phyloP scores from a whole-genome alignment of 108 stramenopile species.

The Nannochloropsis salina region DNA sequence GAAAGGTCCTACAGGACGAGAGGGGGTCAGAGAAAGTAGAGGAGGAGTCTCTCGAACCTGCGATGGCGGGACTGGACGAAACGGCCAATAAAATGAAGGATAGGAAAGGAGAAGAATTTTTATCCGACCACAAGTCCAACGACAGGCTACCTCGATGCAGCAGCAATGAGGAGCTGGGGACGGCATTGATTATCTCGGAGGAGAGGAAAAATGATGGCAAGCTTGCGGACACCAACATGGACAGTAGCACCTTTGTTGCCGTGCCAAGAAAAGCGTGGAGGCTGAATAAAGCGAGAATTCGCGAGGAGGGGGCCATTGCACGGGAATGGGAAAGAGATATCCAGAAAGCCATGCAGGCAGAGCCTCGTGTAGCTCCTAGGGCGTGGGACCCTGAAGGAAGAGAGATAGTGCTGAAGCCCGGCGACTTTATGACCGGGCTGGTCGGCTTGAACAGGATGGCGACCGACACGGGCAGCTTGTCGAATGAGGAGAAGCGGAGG shows the following conservation, averaged over 20 bases:
- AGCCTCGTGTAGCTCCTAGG: constrained; percentile 7
- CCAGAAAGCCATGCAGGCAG: neutral
- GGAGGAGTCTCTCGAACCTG: neutral
- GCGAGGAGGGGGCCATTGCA: neutral
- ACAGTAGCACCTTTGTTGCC: neutral
- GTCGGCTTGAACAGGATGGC: constrained; percentile 38
- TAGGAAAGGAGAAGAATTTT: too few species aligned
- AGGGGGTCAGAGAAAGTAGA: neutral
- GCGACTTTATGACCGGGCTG: constrained; percentile 41
- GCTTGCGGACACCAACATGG: neutral
- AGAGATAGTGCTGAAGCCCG: constrained; percentile 3
- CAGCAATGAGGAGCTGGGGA: neutral
- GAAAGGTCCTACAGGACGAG: neutral
- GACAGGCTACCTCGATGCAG: too few species aligned
- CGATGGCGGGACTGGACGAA: too few species aligned
- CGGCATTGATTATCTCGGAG: neutral
- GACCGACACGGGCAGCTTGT: constrained; percentile 30
- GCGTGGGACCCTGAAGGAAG: neutral
- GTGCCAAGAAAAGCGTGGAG: neutral
- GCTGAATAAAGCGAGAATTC: neutral
- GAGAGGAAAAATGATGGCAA: neutral
- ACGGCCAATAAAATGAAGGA: too few species aligned
- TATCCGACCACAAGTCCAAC: too few species aligned
- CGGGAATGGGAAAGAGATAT: neutral
- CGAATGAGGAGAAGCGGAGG: constrained; percentile 36